Evolutionary conservation across 192 early-diverging fungal species (phyloP).

Genomic region (Backusella westeae): DNA sequence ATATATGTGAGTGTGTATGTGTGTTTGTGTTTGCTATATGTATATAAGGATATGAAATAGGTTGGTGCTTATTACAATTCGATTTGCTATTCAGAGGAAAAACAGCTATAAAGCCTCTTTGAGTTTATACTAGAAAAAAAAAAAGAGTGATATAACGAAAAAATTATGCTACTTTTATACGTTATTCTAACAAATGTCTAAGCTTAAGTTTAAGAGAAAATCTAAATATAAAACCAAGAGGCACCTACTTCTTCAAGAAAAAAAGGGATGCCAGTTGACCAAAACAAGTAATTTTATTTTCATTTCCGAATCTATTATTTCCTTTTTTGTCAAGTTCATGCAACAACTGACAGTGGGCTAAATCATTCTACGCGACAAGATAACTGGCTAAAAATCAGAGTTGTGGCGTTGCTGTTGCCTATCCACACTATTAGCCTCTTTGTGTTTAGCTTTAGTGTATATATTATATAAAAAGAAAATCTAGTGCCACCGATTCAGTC

Average conservation of each 20-base stretch:
- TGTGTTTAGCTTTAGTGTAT: background rate
- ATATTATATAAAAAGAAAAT: background rate
- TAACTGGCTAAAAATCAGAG: background rate
- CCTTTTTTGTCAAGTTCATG: background rate
- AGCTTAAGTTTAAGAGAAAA: background rate
- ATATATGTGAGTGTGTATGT: background rate
- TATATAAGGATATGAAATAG: background rate
- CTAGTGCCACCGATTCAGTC: background rate
- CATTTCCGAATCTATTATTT: background rate
- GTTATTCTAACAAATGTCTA: background rate
- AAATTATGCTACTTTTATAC: background rate
- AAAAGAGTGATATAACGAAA: background rate
- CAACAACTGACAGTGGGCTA: background rate
- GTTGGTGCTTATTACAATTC: background rate
- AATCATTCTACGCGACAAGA: background rate
- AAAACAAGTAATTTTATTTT: background rate
- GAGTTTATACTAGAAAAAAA: background rate
- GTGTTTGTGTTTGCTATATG: background rate
- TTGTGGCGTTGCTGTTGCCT: background rate
- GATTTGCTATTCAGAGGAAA: background rate
- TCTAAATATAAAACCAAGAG: slow-evolving; percentile 2
- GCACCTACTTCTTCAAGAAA: background rate
- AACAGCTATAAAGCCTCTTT: background rate
- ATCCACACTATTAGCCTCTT: background rate
- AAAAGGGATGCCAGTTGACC: background rate